These are phyloP conservation scores for Fusarium chuoi DNA, from an alignment of 2,329 filamentous ascomycete genomes.

Conservation along the genomic window DNA sequence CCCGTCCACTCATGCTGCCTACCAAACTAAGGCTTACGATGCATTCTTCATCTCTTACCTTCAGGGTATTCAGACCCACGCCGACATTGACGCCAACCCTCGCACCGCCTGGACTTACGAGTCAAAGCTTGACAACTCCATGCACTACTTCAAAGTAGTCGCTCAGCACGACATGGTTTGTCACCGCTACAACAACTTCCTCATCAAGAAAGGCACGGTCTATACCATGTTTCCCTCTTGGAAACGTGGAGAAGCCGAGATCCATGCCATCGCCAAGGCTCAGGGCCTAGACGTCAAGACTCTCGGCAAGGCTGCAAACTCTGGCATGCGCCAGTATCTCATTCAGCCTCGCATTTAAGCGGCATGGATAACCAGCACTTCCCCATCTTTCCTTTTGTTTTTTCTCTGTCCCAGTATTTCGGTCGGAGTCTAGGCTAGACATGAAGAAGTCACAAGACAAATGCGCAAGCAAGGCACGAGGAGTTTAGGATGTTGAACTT, in stretches of 20 bases:
- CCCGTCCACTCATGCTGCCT: background rate
- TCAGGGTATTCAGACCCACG: background rate
- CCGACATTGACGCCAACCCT: slow-evolving; percentile 8
- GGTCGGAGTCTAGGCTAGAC: background rate
- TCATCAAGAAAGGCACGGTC: background rate
- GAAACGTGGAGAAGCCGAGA: slow-evolving; percentile 31
- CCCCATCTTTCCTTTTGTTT: background rate
- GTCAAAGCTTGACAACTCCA: slow-evolving; percentile 1
- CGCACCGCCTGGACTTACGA: slow-evolving; percentile 14
- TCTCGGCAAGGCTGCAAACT: slow-evolving; percentile 30
- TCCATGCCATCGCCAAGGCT: slow-evolving; percentile 19
- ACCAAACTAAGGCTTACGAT: slow-evolving; percentile 25
- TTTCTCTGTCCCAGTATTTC: background rate
- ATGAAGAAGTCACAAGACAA: background rate
- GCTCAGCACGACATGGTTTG: slow-evolving; percentile 25
- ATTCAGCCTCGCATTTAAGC: background rate
- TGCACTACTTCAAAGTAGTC: slow-evolving; percentile 35
- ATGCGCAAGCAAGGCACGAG: background rate
- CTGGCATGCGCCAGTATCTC: slow-evolving; percentile 36
- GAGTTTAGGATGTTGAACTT: background rate
- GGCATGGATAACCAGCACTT: no score
- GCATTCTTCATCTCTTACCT: slow-evolving; percentile 28
- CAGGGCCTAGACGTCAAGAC: slow-evolving; percentile 22
- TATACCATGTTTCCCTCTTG: slow-evolving; percentile 40
- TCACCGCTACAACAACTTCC: background rate